A percentile compares a stretch with the other conserved stretches of the same genome.
Evolutionary conservation across 2,329 filamentous ascomycete genomes (phyloP).

Genomic region (Penicillium sp.): DNA sequence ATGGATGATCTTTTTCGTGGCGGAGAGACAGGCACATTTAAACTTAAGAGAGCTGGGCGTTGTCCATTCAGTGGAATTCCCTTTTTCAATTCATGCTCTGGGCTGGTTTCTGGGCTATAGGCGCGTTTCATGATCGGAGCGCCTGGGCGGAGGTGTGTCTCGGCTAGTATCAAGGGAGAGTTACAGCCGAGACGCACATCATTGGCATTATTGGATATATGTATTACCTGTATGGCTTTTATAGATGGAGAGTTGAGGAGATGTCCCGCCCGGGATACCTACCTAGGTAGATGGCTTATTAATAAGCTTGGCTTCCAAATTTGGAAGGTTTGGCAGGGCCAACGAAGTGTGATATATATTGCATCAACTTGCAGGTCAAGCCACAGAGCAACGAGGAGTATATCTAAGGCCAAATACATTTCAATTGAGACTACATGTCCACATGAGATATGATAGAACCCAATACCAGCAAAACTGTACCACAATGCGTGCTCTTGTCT

Average conservation of each 20-base stretch:
- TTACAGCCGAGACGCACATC: neutral
- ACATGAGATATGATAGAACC: neutral
- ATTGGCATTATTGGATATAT: neutral
- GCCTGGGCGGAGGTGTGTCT: no score
- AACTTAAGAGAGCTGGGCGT: constrained; percentile 10
- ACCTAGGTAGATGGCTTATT: no score
- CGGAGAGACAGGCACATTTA: constrained; percentile 29
- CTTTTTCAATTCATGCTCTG: neutral
- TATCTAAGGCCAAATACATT: neutral
- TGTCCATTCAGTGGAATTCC: neutral
- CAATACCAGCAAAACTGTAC: neutral
- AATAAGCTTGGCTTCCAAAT: neutral
- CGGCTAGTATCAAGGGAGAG: neutral
- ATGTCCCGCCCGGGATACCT: neutral
- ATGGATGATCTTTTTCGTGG: constrained; percentile 17
- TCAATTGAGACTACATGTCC: neutral
- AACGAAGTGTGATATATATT: neutral
- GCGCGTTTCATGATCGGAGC: constrained; percentile 16
- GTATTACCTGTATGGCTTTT: neutral
- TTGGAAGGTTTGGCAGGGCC: neutral
- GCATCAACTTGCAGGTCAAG: no score
- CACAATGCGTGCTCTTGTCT: neutral
- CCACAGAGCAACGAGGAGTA: no score
- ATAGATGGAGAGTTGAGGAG: neutral
- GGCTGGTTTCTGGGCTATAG: constrained; percentile 4